A percentile compares a stretch with the other conserved stretches of the same genome.
phyloP scores from a whole-genome alignment of 2,329 filamentous ascomycete genomes.

The Drechslerella stenobrocha region DNA sequence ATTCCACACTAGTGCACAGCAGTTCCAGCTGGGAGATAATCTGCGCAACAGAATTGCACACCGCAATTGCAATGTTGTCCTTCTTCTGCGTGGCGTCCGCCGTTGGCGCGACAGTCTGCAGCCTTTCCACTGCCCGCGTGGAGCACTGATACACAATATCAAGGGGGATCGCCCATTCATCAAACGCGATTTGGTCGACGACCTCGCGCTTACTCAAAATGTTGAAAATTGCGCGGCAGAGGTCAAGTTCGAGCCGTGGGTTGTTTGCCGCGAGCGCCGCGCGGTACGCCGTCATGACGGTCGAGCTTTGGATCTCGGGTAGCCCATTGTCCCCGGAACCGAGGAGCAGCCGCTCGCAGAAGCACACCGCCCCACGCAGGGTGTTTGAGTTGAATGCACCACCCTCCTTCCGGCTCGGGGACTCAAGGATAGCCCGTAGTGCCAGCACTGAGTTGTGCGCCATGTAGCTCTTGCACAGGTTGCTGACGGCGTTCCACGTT shows the following conservation, averaged over 20 bases:
- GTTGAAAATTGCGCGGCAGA: constrained; percentile 54
- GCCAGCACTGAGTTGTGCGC: constrained; percentile 70
- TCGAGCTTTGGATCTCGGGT: constrained; percentile 52
- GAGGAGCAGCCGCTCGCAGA: constrained; percentile 66
- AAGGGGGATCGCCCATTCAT: constrained; percentile 53
- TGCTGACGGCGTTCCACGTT: constrained; percentile 71
- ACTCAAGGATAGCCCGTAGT: constrained; percentile 66
- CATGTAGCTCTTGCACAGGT: constrained; percentile 73
- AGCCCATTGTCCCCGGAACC: constrained; percentile 60
- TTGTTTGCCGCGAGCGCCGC: constrained; percentile 53
- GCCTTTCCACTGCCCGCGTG: constrained; percentile 45
- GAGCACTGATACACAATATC: constrained; percentile 53
- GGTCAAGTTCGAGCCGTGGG: constrained; percentile 52
- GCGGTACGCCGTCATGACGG: constrained; percentile 52
- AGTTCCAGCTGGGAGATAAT: constrained; percentile 61
- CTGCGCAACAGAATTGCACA: constrained; percentile 55
- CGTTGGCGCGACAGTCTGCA: constrained; percentile 47
- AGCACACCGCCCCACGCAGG: constrained; percentile 65
- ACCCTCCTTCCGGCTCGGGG: constrained; percentile 61
- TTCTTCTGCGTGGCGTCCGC: constrained; percentile 29
- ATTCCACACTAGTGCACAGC: constrained; percentile 57
- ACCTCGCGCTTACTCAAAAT: constrained; percentile 52
- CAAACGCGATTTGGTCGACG: constrained; percentile 51
- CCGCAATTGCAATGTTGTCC: constrained; percentile 44
- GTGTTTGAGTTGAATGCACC: constrained; percentile 54